Evolutionary conservation across 2,329 filamentous ascomycete species (phyloP), one percentile per base, ranked within the genome.

Genomic region (Cordyceps tenuipes): DNA sequence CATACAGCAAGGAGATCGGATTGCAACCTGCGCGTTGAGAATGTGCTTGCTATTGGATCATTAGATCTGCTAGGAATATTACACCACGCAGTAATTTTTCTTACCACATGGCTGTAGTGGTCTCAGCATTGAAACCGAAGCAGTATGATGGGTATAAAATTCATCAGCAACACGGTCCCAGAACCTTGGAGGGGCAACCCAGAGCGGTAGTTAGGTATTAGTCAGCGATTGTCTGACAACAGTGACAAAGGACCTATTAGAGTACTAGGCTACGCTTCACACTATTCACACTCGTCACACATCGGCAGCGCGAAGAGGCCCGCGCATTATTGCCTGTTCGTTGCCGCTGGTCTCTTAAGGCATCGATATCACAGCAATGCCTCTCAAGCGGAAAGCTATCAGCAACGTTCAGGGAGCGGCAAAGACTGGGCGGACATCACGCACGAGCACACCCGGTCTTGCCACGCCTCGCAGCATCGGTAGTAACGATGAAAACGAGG

Each of bases 11-110:
- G 92, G 90, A 60, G 92, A 94, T 68, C 94, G 90, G 77, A 99
- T 95, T 61, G 93, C 81, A 70, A 99, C 94, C 77, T 99, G 94
- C 64, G 93, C 94, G 80, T 99, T 99, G 74, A 99, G 86, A 70
- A 99, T 81, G 79, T 99, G 94, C 82, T 97, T 97, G 81, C 94
- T 97, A 67, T 29, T 29, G 55, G 61, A 56, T 61, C 41, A 51
- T 63, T 47, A 62, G 63, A 46, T 41, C 19, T 43, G 12, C 26
- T 15, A 43, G 6, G 12, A 7, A 17, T 6, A 13, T 17, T 21
- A 15, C n/a, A 26, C 9, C 29, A 1, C 2, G 15, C 10, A 12
- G 21, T 59, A 49, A 50, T 60, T 5, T 26, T 15, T 4, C 70
- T 58, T 70, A 76, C 75, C 75, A 76, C 75, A 76, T 76, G 59